Base-by-base conservation (phyloP, 106 monocot species). In the Alisma plantagoaquatica region DNA sequence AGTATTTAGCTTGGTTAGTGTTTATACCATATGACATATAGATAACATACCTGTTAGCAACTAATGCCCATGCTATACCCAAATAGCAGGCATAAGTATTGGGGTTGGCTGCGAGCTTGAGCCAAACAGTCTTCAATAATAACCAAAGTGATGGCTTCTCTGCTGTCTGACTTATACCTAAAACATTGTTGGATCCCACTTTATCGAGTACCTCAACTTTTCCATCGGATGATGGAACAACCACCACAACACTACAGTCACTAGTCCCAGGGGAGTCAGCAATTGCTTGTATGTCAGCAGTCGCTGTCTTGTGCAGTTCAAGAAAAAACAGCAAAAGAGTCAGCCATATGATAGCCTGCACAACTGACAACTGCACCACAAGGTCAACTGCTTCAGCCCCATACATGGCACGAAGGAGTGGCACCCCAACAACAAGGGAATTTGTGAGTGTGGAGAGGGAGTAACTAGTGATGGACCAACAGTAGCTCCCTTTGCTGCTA, bases 281-380 rank as follows among this genome's bases (percentile, higher is more conserved):
- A 14, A 20, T 11, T 11, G 7, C 11, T 18, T 17, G 11, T 2
- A 30, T 3, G 15, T 31, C 11, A 10, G 43, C 49, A 8, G 10
- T 52, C 9, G 60, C 43, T 1, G 73, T 60, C 53, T 77, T 73
- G 59, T 73, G 65, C 1, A 83, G 18, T 79, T 89, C 89, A 26
- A 83, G 31, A 46, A 79, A 57, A 27, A 89, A 74, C 45, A 89
- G 33, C 20, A 89, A 64, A 57, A 89, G 31, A 19, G 79, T 64
- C 12, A 83, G 51, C 89, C 89, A 89, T 1, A 83, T 60, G 17
- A 83, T 70, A 14, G 64, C 76, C 49, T 89, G 89, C 15, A 83
- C 55, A 6, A 89, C 76, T 8, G 83, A 84, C 16, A 59, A 27
- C 67, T 90, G 90, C 53, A 90, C 90, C 14, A 90, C 80, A 2